Conservation (phyloP, 2,329 filamentous ascomycete species). For the Pseudocercospora cruenta region DNA sequence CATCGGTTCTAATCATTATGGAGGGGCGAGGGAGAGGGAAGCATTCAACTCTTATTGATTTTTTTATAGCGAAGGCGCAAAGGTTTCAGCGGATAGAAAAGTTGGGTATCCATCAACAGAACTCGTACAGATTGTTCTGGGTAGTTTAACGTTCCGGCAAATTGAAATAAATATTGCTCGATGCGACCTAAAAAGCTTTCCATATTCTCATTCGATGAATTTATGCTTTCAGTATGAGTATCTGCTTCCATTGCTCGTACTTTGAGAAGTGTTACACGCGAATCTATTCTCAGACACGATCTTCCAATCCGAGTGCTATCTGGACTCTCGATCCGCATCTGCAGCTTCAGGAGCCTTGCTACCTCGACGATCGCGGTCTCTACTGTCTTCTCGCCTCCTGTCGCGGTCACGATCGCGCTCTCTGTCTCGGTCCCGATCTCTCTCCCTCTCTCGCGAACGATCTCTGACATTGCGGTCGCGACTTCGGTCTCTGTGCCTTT, state of each 20-base stretch:
- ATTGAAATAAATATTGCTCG: not conserved
- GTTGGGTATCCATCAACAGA: not conserved
- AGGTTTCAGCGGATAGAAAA: not conserved
- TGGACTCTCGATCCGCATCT: not conserved
- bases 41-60: not conserved
- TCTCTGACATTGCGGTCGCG: constrained; percentile 26
- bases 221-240: not conserved
- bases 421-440: constrained; percentile 14
- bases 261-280: not conserved
- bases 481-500: constrained; percentile 33
- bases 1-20: not conserved
- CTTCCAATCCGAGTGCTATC: not conserved
- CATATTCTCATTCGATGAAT: not conserved
- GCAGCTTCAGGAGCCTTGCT: not conserved
- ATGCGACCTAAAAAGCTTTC: not conserved
- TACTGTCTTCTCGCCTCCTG: constrained; percentile 8
- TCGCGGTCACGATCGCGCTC: constrained; percentile 11
- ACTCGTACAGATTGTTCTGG: not conserved
- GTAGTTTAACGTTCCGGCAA: not conserved
- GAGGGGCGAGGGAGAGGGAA: not conserved
- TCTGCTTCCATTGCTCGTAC: not conserved
- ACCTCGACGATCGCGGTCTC: constrained; percentile 10
- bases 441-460: constrained; percentile 32
- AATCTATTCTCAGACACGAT: not conserved
- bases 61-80: not conserved